phyloP scores from a whole-genome alignment of 1,284 basidiomycete species.

The Puccinia horiana region DNA sequence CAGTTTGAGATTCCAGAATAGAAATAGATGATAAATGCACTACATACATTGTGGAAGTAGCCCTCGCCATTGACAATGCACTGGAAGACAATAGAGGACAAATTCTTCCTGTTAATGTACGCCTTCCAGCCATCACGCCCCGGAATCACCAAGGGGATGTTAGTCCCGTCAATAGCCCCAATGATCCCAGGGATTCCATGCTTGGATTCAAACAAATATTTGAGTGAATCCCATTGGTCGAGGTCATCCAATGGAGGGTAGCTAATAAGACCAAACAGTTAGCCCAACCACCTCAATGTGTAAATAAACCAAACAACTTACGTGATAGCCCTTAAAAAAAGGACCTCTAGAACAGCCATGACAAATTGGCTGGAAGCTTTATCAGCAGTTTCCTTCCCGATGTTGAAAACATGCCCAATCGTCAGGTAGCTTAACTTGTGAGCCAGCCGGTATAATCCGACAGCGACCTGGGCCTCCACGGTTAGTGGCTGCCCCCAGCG shows the following conservation, averaged over 20 bases:
- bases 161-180: not conserved
- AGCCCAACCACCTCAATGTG: not conserved
- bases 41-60: not conserved
- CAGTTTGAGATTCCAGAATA: no score
- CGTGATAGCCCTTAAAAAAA: not conserved
- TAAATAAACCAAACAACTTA: not conserved
- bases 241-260: no score
- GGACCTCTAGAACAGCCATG: not conserved
- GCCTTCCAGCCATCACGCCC: not conserved
- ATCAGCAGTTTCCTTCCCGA: not conserved
- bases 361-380: not conserved
- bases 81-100: constrained; percentile 1
- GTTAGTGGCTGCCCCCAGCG: not conserved
- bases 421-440: not conserved
- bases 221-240: not conserved
- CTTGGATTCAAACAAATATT: no score
- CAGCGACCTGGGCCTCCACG: not conserved
- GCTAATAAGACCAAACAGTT: no score
- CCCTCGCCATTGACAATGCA: not conserved
- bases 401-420: not conserved
- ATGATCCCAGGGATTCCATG: not conserved
- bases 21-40: no score
- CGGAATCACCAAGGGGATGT: not conserved
- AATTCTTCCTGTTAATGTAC: not conserved
- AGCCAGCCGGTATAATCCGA: not conserved